These are phyloP conservation scores for Wickerhamomyces bisporus DNA, from an alignment of 805 yeast species.

Conservation along the genomic window DNA sequence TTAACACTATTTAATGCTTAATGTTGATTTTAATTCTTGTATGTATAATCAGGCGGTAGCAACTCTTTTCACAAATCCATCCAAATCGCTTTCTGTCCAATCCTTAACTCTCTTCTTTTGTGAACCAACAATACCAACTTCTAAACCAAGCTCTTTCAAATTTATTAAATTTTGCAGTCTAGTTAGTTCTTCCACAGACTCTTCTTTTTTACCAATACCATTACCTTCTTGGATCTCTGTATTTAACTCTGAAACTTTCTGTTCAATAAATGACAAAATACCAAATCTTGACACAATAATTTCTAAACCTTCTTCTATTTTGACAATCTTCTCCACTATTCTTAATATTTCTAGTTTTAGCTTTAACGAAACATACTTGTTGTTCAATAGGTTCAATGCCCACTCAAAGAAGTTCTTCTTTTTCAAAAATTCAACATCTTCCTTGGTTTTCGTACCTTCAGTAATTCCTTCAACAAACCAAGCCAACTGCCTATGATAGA, in stretches of 20 bases:
- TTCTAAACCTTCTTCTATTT: conserved; percentile 48
- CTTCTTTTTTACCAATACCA: conserved; percentile 4
- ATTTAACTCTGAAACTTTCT: conserved; percentile 10
- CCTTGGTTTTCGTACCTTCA: conserved; percentile 38
- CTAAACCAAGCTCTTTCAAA: conserved; percentile 40
- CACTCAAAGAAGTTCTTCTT: conserved; percentile 62
- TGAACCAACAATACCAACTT: conserved; percentile 36
- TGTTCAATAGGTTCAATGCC: conserved; percentile 47
- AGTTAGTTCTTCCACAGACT: conserved; percentile 6
- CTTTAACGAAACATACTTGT: conserved; percentile 37
- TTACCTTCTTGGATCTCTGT: not conserved
- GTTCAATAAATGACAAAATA: conserved; percentile 35
- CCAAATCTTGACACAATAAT: conserved; percentile 56
- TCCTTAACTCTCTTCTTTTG: conserved; percentile 52
- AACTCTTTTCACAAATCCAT: conserved; percentile 40
- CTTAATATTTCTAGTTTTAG: not conserved
- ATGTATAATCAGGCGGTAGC: conserved; percentile 5
- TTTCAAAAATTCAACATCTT: conserved; percentile 51
- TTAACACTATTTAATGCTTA: too few relatives aligned
- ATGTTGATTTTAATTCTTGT: too few relatives aligned
- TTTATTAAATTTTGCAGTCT: conserved; percentile 32
- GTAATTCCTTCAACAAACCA: conserved; percentile 60
- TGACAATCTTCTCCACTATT: not conserved
- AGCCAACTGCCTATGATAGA: conserved; percentile 49
- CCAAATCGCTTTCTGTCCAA: conserved; percentile 55